phyloP scores from a whole-genome alignment of 345 rosid genomes.

The Trapa incisa region DNA sequence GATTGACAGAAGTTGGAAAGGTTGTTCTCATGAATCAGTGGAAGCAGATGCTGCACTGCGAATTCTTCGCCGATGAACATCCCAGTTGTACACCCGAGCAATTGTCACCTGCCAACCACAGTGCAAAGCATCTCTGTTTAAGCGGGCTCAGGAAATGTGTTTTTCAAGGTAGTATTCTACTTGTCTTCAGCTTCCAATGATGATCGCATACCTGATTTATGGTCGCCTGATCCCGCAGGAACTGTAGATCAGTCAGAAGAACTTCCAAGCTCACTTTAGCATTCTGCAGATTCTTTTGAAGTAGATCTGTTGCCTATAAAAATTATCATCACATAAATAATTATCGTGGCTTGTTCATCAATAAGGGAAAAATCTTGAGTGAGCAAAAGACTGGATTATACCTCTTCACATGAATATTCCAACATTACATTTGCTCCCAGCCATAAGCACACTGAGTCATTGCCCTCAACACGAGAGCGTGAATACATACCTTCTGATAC shows the following conservation, averaged over 20 bases:
- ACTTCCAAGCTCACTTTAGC: slow-evolving; percentile 94
- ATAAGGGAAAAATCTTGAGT: not conserved
- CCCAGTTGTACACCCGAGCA: slow-evolving; percentile 86
- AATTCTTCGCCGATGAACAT: slow-evolving; percentile 75
- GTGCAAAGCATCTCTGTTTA: not conserved
- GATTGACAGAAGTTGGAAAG: not conserved
- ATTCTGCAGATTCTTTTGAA: slow-evolving; percentile 74
- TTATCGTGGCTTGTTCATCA: too few relatives aligned
- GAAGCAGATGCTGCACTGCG: slow-evolving; percentile 35
- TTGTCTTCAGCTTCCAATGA: not conserved
- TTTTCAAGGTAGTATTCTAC: not conserved
- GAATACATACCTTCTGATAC: slow-evolving; percentile 94
- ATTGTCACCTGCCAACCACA: slow-evolving; percentile 48
- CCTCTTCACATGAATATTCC: slow-evolving; percentile 91
- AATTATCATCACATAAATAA: slow-evolving; percentile 6
- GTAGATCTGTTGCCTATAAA: slow-evolving; percentile 58
- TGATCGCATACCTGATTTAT: slow-evolving; percentile 59
- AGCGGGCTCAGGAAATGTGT: not conserved
- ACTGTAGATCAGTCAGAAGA: slow-evolving; percentile 74
- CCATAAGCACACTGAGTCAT: slow-evolving; percentile 83
- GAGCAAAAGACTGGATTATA: slow-evolving; percentile 6
- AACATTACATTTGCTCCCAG: slow-evolving; percentile 93
- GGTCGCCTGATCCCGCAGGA: slow-evolving; percentile 91
- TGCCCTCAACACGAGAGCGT: slow-evolving; percentile 50
- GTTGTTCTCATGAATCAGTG: slow-evolving; percentile 23